Evolutionary conservation across 1,139 yeast species (phyloP).

Genomic region (Arxiozyma bovina): DNA sequence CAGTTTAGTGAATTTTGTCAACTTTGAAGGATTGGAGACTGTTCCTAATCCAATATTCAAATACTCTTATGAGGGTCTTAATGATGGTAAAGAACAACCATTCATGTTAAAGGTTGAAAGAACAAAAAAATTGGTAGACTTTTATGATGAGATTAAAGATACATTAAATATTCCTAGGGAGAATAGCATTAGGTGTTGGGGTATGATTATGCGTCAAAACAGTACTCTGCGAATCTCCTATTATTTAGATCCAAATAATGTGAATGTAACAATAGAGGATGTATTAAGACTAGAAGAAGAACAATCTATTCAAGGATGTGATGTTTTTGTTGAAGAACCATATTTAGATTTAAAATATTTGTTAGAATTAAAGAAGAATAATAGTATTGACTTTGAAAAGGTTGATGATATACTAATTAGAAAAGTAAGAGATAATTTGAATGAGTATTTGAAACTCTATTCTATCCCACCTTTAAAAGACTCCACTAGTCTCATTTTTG

Average conservation of each 20-base stretch:
- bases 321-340: conserved; percentile 30
- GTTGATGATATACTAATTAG: conserved; percentile 18
- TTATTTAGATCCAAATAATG: conserved; percentile 32
- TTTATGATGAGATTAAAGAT: conserved; percentile 45
- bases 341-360: conserved; percentile 24
- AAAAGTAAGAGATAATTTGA: conserved; percentile 16
- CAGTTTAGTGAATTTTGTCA: conserved; percentile 43
- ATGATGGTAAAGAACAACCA: conserved; percentile 45
- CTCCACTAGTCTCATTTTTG: conserved; percentile 44
- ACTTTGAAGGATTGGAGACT: conserved; percentile 68
- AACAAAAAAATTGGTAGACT: conserved; percentile 43
- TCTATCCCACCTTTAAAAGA: conserved; percentile 11
- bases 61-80: conserved; percentile 42
- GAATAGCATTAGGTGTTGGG: conserved; percentile 50
- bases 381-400: conserved; percentile 7
- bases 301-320: conserved; percentile 17
- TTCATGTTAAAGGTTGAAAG: conserved; percentile 46
- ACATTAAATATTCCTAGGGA: conserved; percentile 35
- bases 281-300: conserved; percentile 34
- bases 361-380: conserved; percentile 10
- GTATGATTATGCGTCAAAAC: conserved; percentile 62
- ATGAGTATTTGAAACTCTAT: conserved; percentile 2
- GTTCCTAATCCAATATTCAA: conserved; percentile 47
- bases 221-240: conserved; percentile 60
- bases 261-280: conserved; percentile 36